These are phyloP conservation scores for Monosporascus sp. DNA, from an alignment of 2,329 filamentous ascomycete genomes.

Conservation along the genomic window DNA sequence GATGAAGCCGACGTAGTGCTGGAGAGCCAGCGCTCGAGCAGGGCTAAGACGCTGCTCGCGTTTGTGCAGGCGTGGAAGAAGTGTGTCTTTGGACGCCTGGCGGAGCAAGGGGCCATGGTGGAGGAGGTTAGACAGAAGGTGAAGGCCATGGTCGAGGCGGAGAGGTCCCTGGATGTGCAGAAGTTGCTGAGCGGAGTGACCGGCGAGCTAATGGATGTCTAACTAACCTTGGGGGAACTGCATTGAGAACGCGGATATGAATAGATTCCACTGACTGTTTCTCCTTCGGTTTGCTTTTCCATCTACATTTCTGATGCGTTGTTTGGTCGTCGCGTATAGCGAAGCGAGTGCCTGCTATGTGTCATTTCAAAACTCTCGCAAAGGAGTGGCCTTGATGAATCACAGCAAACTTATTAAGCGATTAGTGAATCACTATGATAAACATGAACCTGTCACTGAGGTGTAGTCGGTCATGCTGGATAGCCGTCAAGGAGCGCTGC, in stretches of 20 bases:
- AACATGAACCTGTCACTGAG: too few species aligned
- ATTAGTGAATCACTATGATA: too few species aligned
- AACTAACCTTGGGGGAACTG: background rate
- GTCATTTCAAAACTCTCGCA: too few species aligned
- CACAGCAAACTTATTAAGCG: too few species aligned
- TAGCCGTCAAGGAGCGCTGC: too few species aligned
- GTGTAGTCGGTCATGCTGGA: too few species aligned
- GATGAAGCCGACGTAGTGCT: slow-evolving; percentile 42
- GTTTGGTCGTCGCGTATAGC: too few species aligned
- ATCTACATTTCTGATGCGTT: background rate
- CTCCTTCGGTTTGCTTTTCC: background rate
- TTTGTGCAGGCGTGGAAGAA: slow-evolving; percentile 37
- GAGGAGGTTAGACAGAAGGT: slow-evolving; percentile 29
- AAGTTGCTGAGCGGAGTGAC: slow-evolving; percentile 35
- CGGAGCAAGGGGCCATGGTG: slow-evolving; percentile 10
- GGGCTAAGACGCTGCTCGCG: slow-evolving; percentile 41
- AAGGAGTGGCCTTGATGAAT: too few species aligned
- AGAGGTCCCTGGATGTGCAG: slow-evolving; percentile 42
- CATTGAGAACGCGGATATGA: background rate
- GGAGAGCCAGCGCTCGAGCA: slow-evolving; percentile 44
- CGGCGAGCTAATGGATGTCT: slow-evolving; percentile 20
- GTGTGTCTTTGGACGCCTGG: slow-evolving; percentile 35
- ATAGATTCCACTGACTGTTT: background rate
- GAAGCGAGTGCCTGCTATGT: too few species aligned
- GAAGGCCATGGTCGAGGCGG: slow-evolving; percentile 30